phyloP scores from a whole-genome alignment of 176 grass and related monocot genomes.

The Pharus latifolius region DNA sequence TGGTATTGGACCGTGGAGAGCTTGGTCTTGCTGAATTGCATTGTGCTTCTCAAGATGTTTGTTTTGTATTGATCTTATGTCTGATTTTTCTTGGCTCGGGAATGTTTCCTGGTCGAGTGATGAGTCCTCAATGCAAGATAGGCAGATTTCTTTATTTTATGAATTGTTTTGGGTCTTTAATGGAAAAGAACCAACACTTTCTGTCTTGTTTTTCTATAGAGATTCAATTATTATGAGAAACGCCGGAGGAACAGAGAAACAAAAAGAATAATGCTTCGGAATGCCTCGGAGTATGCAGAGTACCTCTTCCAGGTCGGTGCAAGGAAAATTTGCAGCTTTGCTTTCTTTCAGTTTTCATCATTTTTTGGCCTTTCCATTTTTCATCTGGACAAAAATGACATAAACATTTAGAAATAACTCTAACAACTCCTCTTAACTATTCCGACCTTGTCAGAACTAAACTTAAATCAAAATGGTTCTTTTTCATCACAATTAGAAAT shows the following conservation, averaged over 20 bases:
- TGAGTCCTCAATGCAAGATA: not conserved
- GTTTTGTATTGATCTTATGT: not conserved
- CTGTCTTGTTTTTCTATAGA: constrained; percentile 31
- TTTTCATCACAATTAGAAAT: too few relatives aligned
- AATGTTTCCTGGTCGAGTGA: too few relatives aligned
- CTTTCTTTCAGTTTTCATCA: not conserved
- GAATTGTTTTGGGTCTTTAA: not conserved
- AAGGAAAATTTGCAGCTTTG: not conserved
- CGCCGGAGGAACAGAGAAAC: constrained; percentile 63
- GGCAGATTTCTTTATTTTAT: too few relatives aligned
- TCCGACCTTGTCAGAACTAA: not conserved
- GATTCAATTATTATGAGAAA: constrained; percentile 69
- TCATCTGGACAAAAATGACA: not conserved
- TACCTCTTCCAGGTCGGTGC: constrained; percentile 66
- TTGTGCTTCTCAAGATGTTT: not conserved
- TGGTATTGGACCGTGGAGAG: not conserved
- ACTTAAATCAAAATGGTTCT: not conserved
- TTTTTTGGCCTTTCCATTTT: too few relatives aligned
- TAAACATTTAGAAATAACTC: not conserved
- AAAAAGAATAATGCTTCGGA: constrained; percentile 43
- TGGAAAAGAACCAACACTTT: constrained; percentile 5
- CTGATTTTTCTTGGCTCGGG: not conserved
- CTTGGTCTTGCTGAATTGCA: not conserved
- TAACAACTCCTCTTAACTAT: constrained; percentile 3
- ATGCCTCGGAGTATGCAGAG: constrained; percentile 67